phyloP scores from a whole-genome alignment of 106 monocot species.

The Dendrobium huoshanense region DNA sequence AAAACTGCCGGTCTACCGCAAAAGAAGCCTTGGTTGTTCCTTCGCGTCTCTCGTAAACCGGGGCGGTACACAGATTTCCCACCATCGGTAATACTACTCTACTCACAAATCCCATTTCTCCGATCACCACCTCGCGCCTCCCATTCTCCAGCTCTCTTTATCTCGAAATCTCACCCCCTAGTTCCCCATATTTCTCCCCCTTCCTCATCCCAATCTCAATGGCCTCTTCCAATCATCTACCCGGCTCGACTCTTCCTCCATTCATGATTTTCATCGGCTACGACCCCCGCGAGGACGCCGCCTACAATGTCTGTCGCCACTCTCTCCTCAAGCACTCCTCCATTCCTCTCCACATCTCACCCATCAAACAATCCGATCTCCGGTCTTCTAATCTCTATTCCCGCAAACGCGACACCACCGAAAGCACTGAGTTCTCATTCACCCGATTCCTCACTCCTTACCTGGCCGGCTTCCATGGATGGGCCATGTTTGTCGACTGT shows the following conservation, averaged over 20 bases:
- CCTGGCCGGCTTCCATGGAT: constrained; percentile 61
- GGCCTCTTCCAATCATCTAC: constrained; percentile 6
- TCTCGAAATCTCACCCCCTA: neutral
- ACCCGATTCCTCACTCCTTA: constrained; percentile 86
- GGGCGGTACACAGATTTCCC: too few relatives aligned
- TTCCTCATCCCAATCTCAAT: constrained; percentile 1
- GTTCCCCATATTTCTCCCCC: neutral
- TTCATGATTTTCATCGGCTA: constrained; percentile 86
- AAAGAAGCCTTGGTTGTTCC: too few relatives aligned
- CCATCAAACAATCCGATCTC: constrained; percentile 75
- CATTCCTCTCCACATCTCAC: constrained; percentile 46
- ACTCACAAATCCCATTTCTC: too few relatives aligned
- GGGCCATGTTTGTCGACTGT: constrained; percentile 92
- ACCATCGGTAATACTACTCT: too few relatives aligned
- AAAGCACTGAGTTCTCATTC: constrained; percentile 96
- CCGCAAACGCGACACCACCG: constrained; percentile 60
- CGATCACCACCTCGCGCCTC: neutral
- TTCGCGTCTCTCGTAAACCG: too few relatives aligned
- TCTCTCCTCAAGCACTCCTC: constrained; percentile 64
- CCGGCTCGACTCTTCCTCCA: neutral
- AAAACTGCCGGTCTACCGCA: too few relatives aligned
- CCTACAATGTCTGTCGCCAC: constrained; percentile 70
- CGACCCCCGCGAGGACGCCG: constrained; percentile 76
- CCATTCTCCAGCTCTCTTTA: neutral
- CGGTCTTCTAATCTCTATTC: constrained; percentile 59